Conservation (phyloP, 2,329 filamentous ascomycete genomes). For the Exophiala calicioides region DNA sequence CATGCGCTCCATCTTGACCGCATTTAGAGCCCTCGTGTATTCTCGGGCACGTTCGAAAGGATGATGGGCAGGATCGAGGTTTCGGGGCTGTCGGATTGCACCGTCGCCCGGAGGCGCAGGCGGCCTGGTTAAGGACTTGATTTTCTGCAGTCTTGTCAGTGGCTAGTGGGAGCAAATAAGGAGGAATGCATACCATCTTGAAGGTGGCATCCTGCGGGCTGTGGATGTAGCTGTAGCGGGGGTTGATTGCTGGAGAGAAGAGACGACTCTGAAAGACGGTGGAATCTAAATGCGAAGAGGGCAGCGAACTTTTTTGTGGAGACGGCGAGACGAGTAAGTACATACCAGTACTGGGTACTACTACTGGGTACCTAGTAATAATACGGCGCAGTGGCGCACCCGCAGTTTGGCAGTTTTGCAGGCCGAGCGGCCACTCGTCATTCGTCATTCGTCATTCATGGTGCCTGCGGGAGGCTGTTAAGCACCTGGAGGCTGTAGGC, state of each 20-base stretch:
- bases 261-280: not conserved
- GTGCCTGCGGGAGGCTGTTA: too few species aligned
- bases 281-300: conserved; percentile 1
- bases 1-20: conserved; percentile 91
- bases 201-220: conserved; percentile 3
- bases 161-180: not conserved
- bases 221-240: not conserved
- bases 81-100: conserved; percentile 48
- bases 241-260: not conserved
- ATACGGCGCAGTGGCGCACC: too few species aligned
- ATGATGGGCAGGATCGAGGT: conserved; percentile 79
- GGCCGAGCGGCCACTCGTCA: too few species aligned
- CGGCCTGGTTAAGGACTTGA: conserved; percentile 55
- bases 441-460: too few species aligned
- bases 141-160: conserved; percentile 45
- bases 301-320: conserved; percentile 21
- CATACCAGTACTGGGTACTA: too few species aligned
- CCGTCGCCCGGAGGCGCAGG: conserved; percentile 49
- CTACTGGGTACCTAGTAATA: too few species aligned
- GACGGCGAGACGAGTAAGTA: conserved; percentile 2
- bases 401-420: too few species aligned
- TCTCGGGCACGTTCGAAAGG: conserved; percentile 89
- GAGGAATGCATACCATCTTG: conserved; percentile 17
- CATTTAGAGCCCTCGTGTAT: conserved; percentile 76
- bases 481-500: not conserved